Evolutionary conservation across 2,329 filamentous ascomycete genomes (phyloP).

Genomic region (Thyridium curvatum): DNA sequence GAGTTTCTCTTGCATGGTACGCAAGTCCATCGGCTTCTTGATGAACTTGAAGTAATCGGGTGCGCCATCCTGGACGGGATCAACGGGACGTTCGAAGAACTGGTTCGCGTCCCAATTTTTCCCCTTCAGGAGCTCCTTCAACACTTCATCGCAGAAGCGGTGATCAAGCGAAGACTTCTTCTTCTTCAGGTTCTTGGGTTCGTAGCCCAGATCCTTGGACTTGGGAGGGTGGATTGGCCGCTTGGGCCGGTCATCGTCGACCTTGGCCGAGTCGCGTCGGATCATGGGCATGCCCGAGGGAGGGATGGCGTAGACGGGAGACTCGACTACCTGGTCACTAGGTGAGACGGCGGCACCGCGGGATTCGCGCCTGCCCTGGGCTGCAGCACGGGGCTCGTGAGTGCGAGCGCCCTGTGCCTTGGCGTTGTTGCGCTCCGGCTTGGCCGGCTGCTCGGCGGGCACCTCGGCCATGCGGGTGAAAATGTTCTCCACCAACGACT

Average conservation of each 20-base stretch:
- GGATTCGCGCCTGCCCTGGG: constrained; percentile 24
- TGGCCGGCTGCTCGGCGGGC: constrained; percentile 47
- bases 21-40: constrained; percentile 94
- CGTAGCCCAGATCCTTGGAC: constrained; percentile 85
- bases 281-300: constrained; percentile 75
- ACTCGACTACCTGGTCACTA: constrained; percentile 24
- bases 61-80: constrained; percentile 89
- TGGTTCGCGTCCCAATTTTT: constrained; percentile 64
- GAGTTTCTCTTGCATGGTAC: constrained; percentile 74
- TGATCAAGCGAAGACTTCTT: constrained; percentile 85
- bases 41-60: constrained; percentile 89
- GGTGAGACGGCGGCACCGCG: constrained; percentile 17
- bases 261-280: constrained; percentile 74
- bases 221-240: constrained; percentile 90
- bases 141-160: constrained; percentile 78
- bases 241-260: constrained; percentile 76
- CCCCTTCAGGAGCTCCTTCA: constrained; percentile 69
- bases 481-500: constrained; percentile 49
- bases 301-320: constrained; percentile 61
- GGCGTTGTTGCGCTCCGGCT: constrained; percentile 55
- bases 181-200: constrained; percentile 79
- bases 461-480: constrained; percentile 38
- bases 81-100: constrained; percentile 78
- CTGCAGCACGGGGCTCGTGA: constrained; percentile 33
- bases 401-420: constrained; percentile 41